Percentiles rank a stretch among this genome's conserved stretches.
phyloP scores from a whole-genome alignment of 2,329 filamentous ascomycete genomes.

The Verticillium nubilum region DNA sequence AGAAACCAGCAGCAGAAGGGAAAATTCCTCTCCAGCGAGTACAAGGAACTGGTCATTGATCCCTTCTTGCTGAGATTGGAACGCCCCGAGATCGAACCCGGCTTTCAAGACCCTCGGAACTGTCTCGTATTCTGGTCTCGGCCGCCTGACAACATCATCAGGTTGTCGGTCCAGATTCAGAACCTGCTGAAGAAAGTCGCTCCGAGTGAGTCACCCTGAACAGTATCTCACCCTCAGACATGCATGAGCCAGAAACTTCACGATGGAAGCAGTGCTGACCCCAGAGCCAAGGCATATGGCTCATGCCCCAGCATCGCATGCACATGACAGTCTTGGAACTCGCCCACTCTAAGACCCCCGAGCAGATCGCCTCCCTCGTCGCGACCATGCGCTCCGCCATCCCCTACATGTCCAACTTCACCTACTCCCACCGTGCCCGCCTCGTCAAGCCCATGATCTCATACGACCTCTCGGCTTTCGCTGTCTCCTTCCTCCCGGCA shows the following conservation, averaged over 20 bases:
- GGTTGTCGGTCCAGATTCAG: constrained; percentile 66
- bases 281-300: constrained; percentile 62
- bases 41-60: constrained; percentile 69
- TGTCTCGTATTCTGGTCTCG: constrained; percentile 87
- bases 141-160: constrained; percentile 66
- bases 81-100: constrained; percentile 56
- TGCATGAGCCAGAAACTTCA: neutral
- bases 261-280: neutral
- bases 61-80: constrained; percentile 67
- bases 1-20: constrained; percentile 72
- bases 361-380: constrained; percentile 62
- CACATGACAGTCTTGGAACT: constrained; percentile 86
- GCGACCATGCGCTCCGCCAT: constrained; percentile 50
- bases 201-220: constrained; percentile 53
- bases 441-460: constrained; percentile 79
- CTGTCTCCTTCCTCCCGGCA: constrained; percentile 81
- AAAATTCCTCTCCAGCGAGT: constrained; percentile 65
- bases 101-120: constrained; percentile 69
- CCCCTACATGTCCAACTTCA: constrained; percentile 58
- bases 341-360: constrained; percentile 68
- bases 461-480: constrained; percentile 80
- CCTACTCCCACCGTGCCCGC: constrained; percentile 61
- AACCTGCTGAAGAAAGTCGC: constrained; percentile 55
- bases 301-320: constrained; percentile 73
- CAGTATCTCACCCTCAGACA: neutral